Evolutionary conservation across 805 yeast species (phyloP).

Genomic region (Yueomyces sinensis): DNA sequence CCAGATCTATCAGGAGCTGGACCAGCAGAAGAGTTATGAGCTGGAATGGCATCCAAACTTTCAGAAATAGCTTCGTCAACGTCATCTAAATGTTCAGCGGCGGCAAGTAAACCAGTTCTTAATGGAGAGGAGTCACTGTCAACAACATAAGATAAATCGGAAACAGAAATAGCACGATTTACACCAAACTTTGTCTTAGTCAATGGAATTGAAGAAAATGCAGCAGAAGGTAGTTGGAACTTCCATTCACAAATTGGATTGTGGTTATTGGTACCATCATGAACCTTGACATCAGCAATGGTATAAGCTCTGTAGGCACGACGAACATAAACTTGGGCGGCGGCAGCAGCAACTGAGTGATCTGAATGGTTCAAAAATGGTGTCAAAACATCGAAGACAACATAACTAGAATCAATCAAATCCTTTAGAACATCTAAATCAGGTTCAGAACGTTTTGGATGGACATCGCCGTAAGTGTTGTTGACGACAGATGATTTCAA

Average conservation of each 20-base stretch:
- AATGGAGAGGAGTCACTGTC: slow-evolving; percentile 53
- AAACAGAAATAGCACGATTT: slow-evolving; percentile 84
- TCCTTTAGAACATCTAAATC: slow-evolving; percentile 61
- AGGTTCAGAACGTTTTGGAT: slow-evolving; percentile 66
- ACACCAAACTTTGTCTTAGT: slow-evolving; percentile 34
- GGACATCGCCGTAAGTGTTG: slow-evolving; percentile 77
- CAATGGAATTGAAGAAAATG: slow-evolving; percentile 57
- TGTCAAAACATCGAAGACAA: slow-evolving; percentile 89
- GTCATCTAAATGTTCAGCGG: slow-evolving; percentile 77
- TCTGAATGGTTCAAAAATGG: slow-evolving; percentile 80
- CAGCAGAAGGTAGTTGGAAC: slow-evolving; percentile 76
- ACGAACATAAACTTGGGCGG: slow-evolving; percentile 91
- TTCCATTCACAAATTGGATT: slow-evolving; percentile 73
- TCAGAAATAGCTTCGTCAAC: slow-evolving; percentile 69
- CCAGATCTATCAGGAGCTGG: slow-evolving; percentile 39
- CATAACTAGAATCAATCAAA: slow-evolving; percentile 90
- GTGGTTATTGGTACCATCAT: slow-evolving; percentile 30
- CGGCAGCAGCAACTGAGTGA: slow-evolving; percentile 85
- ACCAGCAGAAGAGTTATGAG: slow-evolving; percentile 26
- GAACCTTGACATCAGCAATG: slow-evolving; percentile 61
- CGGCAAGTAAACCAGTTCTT: slow-evolving; percentile 75
- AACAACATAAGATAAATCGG: slow-evolving; percentile 79
- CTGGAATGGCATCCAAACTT: slow-evolving; percentile 62
- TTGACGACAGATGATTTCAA: slow-evolving; percentile 83
- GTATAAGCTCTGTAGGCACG: slow-evolving; percentile 96